These are phyloP conservation scores for Sporothrix curviconia DNA, from an alignment of 2,329 filamentous ascomycete species.

Conservation along the genomic window DNA sequence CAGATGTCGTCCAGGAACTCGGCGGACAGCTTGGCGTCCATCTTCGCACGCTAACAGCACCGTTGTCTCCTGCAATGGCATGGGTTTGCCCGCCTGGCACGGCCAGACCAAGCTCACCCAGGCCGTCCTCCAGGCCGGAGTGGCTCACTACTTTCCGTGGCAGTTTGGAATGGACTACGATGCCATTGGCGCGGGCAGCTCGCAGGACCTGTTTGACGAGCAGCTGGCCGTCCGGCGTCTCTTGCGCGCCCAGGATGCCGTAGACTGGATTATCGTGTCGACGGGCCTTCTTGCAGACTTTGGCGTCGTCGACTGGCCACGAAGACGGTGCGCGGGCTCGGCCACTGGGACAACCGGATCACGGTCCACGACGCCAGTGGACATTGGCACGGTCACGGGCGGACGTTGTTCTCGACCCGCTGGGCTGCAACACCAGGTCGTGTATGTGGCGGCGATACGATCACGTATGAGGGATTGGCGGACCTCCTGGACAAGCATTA, in stretches of 20 bases:
- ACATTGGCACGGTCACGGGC: constrained; percentile 59
- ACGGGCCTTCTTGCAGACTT: constrained; percentile 57
- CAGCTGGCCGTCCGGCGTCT: constrained; percentile 52
- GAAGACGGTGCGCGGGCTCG: constrained; percentile 45
- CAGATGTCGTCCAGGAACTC: constrained; percentile 38
- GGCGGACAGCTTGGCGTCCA: constrained; percentile 30
- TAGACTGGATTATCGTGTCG: constrained; percentile 59
- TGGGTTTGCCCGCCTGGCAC: constrained; percentile 48
- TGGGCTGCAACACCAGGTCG: constrained; percentile 33
- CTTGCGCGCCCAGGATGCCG: constrained; percentile 40
- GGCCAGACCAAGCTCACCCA: constrained; percentile 47
- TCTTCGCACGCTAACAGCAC: constrained; percentile 44
- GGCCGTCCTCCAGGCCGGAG: constrained; percentile 36
- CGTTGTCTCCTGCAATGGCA: constrained; percentile 57
- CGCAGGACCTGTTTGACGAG: constrained; percentile 62
- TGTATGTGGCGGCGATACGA: constrained; percentile 57
- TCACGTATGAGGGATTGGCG: constrained; percentile 50
- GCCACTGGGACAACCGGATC: constrained; percentile 55
- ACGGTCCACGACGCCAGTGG: constrained; percentile 56
- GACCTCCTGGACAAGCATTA: constrained; percentile 43
- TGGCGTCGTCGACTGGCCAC: constrained; percentile 50
- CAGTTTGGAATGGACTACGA: constrained; percentile 71
- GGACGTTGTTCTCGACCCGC: constrained; percentile 43
- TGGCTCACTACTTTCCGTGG: constrained; percentile 59
- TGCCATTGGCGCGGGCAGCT: constrained; percentile 48